Base-by-base conservation (phyloP, 495 filamentous ascomycete genomes). In the Pyrenula massariospora region DNA sequence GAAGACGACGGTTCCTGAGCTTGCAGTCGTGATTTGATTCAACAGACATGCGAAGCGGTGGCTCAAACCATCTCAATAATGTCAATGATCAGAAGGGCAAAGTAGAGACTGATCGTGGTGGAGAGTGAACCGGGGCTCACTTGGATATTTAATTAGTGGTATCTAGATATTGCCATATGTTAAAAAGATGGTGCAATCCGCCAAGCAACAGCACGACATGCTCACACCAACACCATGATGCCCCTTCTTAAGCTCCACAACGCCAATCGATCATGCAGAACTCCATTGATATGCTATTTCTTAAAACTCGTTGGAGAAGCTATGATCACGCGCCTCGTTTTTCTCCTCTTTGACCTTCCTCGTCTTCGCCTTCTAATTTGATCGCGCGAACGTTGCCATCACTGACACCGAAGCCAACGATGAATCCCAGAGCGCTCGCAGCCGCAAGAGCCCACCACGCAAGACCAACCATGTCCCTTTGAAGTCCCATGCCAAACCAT, bases 381-480 rank as follows among this genome's bases (percentile, higher is more conserved):
- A 42, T 5, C 31, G 5, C 15, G 31, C 5, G 8, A 15, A 15
- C 5, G 15, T 42, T 42, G 31, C 89, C 88, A 59, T 93, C 87
- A 52, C 78, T 77, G 0, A 95, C 85, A 63, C 82, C 83, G 53
- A 82, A 72, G 48, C 84, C 85, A 12, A 79, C 79, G 12, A 83
- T 57, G 53, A 78, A 72, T 1, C 84, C 86, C 47, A 79, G 70
- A 0, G 84, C 64, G 1, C 86, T 87, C 12, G 88, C 71, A 20
- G 76, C 68, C 15, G 80, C 82, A 52, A 92, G 67, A 1, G 75
- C 67, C 89, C 88, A 93, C 77, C 85, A 93, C 10, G 85, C 86
- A n/a, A 82, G 76, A 20, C 88, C 88, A 2, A 95, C 79, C 49
- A 86, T 70, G 0, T 88, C 89, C 12, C 76, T 75, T 10, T 80